phyloP scores from a whole-genome alignment of 257 asterid genomes.

The Solanum lycopersicoides region DNA sequence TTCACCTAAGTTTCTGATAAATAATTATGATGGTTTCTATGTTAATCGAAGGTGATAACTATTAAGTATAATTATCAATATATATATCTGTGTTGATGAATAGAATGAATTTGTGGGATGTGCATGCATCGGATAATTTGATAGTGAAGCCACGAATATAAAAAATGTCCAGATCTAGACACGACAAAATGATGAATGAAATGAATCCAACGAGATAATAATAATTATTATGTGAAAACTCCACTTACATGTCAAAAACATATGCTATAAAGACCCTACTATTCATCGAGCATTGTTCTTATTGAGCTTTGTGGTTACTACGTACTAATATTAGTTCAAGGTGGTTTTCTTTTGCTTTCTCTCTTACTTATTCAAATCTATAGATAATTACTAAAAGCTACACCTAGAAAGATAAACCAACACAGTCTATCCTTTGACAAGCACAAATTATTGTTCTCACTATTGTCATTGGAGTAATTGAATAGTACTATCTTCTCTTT shows the following conservation, averaged over 20 bases:
- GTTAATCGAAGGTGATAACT: background rate
- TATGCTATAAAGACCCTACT: background rate
- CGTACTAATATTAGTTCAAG: background rate
- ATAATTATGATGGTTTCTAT: background rate
- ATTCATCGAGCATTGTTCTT: background rate
- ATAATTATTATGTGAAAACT: background rate
- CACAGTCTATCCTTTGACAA: background rate
- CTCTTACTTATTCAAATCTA: background rate
- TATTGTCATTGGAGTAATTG: background rate
- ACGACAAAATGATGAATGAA: background rate
- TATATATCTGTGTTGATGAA: no score
- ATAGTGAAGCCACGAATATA: no score
- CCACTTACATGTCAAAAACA: background rate
- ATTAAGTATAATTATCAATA: background rate
- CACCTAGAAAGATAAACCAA: background rate
- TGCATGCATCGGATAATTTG: background rate
- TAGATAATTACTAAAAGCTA: background rate
- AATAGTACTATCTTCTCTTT: background rate
- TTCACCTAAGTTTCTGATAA: background rate
- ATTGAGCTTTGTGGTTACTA: background rate
- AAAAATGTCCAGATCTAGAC: background rate
- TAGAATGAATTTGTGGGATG: background rate
- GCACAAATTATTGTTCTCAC: background rate
- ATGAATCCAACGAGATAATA: background rate
- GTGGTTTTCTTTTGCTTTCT: background rate